Percentiles rank a stretch among this genome's conserved stretches.
phyloP scores from a whole-genome alignment of 1,284 basidiomycete genomes.

The Phellopilus nigrolimitatus region DNA sequence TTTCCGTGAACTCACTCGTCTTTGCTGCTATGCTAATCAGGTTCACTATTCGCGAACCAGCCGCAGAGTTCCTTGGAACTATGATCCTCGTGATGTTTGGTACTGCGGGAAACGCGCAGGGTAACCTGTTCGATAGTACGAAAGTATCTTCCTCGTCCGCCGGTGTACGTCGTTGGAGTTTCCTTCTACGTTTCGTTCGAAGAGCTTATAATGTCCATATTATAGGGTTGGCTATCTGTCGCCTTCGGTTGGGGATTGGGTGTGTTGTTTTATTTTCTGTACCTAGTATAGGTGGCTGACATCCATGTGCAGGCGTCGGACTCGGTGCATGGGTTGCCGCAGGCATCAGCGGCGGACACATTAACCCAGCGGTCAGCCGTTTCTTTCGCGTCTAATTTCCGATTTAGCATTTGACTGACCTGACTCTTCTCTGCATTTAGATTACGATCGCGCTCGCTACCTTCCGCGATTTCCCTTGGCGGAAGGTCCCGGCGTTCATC shows the following conservation, averaged over 20 bases:
- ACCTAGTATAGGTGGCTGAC: slow-evolving; percentile 7
- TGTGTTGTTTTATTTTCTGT: slow-evolving; percentile 24
- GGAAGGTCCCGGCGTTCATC: slow-evolving; percentile 71
- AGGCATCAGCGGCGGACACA: slow-evolving; percentile 71
- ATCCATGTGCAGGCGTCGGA: slow-evolving; percentile 35
- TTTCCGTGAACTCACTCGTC: not conserved
- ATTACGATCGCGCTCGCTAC: slow-evolving; percentile 66
- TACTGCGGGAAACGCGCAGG: slow-evolving; percentile 59
- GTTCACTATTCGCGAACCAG: slow-evolving; percentile 50
- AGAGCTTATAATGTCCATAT: slow-evolving; percentile 9
- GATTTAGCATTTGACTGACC: too few relatives aligned
- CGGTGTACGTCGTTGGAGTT: slow-evolving; percentile 66
- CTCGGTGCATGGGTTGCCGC: slow-evolving; percentile 65
- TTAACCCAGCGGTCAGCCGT: slow-evolving; percentile 64
- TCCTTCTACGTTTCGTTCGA: slow-evolving; percentile 1
- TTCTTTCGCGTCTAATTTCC: too few relatives aligned
- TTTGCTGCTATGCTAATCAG: too few relatives aligned
- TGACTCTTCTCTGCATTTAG: slow-evolving; percentile 27
- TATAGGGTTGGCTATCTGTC: slow-evolving; percentile 54
- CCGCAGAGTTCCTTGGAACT: slow-evolving; percentile 66
- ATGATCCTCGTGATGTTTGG: slow-evolving; percentile 67
- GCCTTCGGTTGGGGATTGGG: slow-evolving; percentile 67
- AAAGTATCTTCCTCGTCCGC: slow-evolving; percentile 48
- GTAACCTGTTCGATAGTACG: slow-evolving; percentile 47
- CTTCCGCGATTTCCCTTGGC: slow-evolving; percentile 72